These are phyloP conservation scores for Carallia brachiata DNA, from an alignment of 345 rosid species.

Conservation along the genomic window DNA sequence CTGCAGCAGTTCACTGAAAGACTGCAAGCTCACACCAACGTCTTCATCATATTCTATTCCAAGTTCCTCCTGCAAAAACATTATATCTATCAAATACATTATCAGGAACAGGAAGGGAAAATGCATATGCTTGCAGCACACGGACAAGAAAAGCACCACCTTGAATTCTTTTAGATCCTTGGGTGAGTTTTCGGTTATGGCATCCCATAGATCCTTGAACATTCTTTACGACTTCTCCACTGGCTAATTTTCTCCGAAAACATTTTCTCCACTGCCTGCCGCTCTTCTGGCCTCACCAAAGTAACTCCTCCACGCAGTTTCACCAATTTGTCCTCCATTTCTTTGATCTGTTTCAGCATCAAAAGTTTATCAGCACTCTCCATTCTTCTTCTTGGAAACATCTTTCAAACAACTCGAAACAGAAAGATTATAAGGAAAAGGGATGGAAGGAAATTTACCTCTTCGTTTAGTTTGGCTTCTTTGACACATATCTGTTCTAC, in stretches of 20 bases:
- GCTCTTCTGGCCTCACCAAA: slow-evolving; percentile 80
- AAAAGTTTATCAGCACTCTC: not conserved
- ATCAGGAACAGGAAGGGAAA: slow-evolving; percentile 7
- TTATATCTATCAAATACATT: slow-evolving; percentile 13
- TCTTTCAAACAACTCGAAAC: not conserved
- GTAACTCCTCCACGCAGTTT: slow-evolving; percentile 71
- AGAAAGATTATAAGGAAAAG: slow-evolving; percentile 7
- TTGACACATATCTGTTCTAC: slow-evolving; percentile 66
- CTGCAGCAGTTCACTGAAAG: slow-evolving; percentile 53
- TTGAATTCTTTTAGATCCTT: slow-evolving; percentile 79
- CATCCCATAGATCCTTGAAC: slow-evolving; percentile 92
- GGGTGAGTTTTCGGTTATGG: slow-evolving; percentile 79
- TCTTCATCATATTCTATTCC: slow-evolving; percentile 92
- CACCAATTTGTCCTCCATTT: slow-evolving; percentile 69
- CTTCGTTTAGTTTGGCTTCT: slow-evolving; percentile 56
- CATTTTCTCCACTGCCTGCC: slow-evolving; percentile 55
- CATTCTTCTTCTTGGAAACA: slow-evolving; percentile 4
- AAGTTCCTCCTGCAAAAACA: slow-evolving; percentile 72
- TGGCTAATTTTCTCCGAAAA: slow-evolving; percentile 61
- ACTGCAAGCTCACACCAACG: slow-evolving; percentile 63
- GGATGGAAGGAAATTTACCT: slow-evolving; percentile 35
- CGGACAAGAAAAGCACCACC: slow-evolving; percentile 36
- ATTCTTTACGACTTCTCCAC: slow-evolving; percentile 93
- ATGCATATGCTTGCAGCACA: slow-evolving; percentile 1
- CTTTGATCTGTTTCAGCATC: slow-evolving; percentile 49